Evolutionary conservation across 225 moss, liverwort and hornwort genomes (phyloP), one percentile per base, ranked within the genome.

Genomic region (Lunularia cruciata): DNA sequence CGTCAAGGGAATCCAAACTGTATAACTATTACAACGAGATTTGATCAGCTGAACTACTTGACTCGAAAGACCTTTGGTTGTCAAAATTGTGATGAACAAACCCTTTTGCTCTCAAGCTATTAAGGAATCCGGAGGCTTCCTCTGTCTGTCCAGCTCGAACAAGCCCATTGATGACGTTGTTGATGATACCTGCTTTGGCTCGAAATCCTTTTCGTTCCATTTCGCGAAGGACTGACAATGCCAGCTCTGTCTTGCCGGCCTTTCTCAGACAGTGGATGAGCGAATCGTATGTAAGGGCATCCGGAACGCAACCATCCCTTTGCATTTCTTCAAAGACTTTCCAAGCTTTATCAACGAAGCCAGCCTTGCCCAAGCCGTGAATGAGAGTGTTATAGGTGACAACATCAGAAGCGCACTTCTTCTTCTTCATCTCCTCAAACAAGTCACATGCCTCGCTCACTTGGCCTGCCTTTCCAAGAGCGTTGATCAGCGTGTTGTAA

Each of bases 401-500:
- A 63, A 83, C 83, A 77, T 99, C 93, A 11, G 91, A 87, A 20
- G 68, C 56, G 56, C 89, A 87, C 22, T 83, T 83, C 67, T 83
- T 81, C 47, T 49, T 52, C 57, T 85, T 63, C 93, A 98, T 93
- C 69, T 98, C 93, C 23, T 93, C 81, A 27, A 82, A 84, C n/a
- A 93, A 68, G 9, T 71, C 72, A 74, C 83, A 75, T 16, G 91
- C 86, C 62, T 85, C 75, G 6, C 77, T 60, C 31, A 73, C 46
- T 72, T 77, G 83, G 46, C 83, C 86, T 53, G 69, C 83, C 74
- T 75, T 93, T 9, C 76, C 73, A 23, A 83, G 72, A 1, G 83
- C 81, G 45, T 86, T 85, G 69, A 93, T 86, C 65, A 98, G 71
- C 5, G 87, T 84, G 62, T 85, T 91, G 38, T 98, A 98, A 31